These are phyloP conservation scores for Jaminaea rosea DNA, from an alignment of 1,284 basidiomycete species.

Conservation along the genomic window DNA sequence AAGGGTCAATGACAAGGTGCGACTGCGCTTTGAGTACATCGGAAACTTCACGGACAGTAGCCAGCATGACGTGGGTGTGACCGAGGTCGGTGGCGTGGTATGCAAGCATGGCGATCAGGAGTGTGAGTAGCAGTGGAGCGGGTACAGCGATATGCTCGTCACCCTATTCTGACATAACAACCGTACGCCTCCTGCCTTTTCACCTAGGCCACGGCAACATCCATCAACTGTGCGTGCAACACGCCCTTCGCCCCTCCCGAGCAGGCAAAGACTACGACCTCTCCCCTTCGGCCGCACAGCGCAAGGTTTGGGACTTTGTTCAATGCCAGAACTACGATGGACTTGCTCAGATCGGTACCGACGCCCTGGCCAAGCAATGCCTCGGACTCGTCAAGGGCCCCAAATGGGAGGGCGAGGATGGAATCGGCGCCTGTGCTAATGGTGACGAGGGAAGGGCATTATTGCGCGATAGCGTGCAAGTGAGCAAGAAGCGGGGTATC, in stretches of 20 bases:
- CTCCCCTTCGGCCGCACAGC: slow-evolving; percentile 26
- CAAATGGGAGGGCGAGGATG: slow-evolving; percentile 21
- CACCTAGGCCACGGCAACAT: slow-evolving; percentile 21
- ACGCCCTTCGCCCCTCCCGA: slow-evolving; percentile 21
- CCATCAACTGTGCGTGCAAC: slow-evolving; percentile 32
- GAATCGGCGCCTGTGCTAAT: slow-evolving; percentile 22
- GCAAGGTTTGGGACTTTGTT: slow-evolving; percentile 30
- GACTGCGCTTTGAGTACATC: slow-evolving; percentile 24
- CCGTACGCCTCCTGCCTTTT: background rate
- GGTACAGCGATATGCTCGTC: background rate
- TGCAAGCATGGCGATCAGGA: slow-evolving; percentile 31
- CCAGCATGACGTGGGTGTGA: slow-evolving; percentile 9
- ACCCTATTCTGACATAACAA: background rate
- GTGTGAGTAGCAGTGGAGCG: slow-evolving; percentile 8
- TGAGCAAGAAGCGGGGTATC: slow-evolving; percentile 13
- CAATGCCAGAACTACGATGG: slow-evolving; percentile 27
- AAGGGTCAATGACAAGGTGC: slow-evolving; percentile 21
- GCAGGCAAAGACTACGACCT: slow-evolving; percentile 29
- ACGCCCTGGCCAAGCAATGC: slow-evolving; percentile 19
- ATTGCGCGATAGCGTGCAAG: slow-evolving; percentile 17
- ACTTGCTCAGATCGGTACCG: slow-evolving; percentile 19
- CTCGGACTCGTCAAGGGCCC: slow-evolving; percentile 20
- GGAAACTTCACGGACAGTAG: too few species aligned
- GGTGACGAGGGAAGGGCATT: slow-evolving; percentile 21
- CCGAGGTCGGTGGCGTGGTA: slow-evolving; percentile 12